phyloP scores from a whole-genome alignment of 805 yeast species.

The Wickerhamiella sergipiensis region DNA sequence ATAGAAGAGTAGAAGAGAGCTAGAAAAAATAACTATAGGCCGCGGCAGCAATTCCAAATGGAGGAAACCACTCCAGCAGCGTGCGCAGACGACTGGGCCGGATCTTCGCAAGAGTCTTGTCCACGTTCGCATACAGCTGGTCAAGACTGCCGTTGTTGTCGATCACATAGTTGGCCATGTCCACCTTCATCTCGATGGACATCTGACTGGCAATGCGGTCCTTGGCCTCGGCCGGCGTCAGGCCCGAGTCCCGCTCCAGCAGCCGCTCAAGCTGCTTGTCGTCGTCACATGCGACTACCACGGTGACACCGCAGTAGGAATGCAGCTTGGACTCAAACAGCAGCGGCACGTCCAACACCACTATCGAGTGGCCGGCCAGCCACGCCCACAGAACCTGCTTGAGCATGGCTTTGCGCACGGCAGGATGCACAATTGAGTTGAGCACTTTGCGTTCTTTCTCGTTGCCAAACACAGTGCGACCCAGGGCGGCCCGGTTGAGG shows the following conservation, averaged over 20 bases:
- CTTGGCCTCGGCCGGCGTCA: constrained; percentile 50
- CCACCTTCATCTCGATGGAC: constrained; percentile 42
- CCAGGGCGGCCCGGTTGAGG: constrained; percentile 62
- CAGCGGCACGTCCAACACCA: constrained; percentile 79
- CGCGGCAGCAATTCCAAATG: constrained; percentile 1
- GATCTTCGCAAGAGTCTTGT: constrained; percentile 23
- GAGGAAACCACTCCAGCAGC: constrained; percentile 1
- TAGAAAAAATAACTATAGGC: neutral
- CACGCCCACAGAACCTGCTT: constrained; percentile 44
- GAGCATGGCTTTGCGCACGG: constrained; percentile 55
- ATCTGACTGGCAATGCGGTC: constrained; percentile 69
- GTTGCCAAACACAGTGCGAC: constrained; percentile 63
- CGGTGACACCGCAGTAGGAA: constrained; percentile 50
- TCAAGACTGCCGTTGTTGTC: constrained; percentile 42
- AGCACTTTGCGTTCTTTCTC: constrained; percentile 42
- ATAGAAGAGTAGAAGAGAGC: neutral
- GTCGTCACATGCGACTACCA: constrained; percentile 52
- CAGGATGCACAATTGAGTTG: constrained; percentile 79
- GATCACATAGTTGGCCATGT: constrained; percentile 50
- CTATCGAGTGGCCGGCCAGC: constrained; percentile 41
- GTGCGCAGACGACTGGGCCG: constrained; percentile 1
- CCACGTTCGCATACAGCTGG: constrained; percentile 33
- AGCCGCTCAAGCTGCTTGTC: constrained; percentile 52
- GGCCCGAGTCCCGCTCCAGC: constrained; percentile 48
- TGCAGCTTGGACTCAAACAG: constrained; percentile 71